Evolutionary conservation across 257 asterid species (phyloP).

Genomic region (Lycium ferocissimum): DNA sequence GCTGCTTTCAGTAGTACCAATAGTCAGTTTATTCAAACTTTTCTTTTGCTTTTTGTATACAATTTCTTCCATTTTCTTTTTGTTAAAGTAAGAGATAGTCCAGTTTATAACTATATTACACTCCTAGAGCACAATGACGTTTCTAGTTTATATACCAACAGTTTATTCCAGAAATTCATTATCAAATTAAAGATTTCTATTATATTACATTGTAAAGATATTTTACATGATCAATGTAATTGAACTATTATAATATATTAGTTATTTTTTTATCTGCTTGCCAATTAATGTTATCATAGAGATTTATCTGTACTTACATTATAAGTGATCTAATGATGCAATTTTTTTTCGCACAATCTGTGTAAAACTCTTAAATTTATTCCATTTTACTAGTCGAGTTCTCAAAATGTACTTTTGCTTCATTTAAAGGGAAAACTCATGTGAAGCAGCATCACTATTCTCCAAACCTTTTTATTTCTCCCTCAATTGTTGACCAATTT

Average conservation of each 20-base stretch:
- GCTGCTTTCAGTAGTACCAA: conserved; percentile 18
- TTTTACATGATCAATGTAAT: not conserved
- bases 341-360: not conserved
- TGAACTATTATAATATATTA: not conserved
- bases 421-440: not conserved
- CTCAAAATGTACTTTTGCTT: not conserved
- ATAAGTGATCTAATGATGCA: not conserved
- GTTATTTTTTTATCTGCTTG: not conserved
- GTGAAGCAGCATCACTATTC: not conserved
- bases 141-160: not conserved
- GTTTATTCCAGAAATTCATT: not conserved
- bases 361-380: not conserved
- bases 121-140: not conserved
- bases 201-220: not conserved
- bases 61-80: not conserved
- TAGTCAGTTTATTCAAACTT: not conserved
- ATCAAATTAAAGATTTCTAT: not conserved
- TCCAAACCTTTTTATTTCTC: not conserved
- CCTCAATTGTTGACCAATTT: not conserved
- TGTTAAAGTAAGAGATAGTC: not conserved
- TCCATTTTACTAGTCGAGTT: not conserved
- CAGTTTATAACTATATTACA: not conserved
- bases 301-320: not conserved
- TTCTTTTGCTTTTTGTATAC: not conserved
- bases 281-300: no score